A percentile compares a stretch with the other conserved stretches of the same genome.
These are phyloP conservation scores for Citrus sp. DNA, from an alignment of 345 rosid species.

Conservation along the genomic window DNA sequence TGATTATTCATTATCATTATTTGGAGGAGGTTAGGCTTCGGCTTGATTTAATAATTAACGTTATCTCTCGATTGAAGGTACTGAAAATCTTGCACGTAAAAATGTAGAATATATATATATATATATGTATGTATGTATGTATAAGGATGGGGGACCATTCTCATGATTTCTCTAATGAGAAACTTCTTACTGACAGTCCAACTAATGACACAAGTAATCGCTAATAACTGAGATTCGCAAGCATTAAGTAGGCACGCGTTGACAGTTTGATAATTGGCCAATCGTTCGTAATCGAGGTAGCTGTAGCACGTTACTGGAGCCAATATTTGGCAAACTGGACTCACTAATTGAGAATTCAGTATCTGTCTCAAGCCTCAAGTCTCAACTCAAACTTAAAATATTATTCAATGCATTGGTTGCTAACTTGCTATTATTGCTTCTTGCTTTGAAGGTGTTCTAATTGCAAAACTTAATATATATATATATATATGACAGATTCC, in stretches of 20 bases:
- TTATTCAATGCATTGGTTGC: neutral
- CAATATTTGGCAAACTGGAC: neutral
- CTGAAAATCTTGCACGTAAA: slow-evolving; percentile 1
- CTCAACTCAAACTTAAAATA: neutral
- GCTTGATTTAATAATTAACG: neutral
- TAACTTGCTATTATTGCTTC: neutral
- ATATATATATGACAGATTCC: no score
- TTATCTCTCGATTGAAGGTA: neutral
- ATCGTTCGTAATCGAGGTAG: neutral
- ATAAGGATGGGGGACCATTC: neutral
- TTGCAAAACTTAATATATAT: no score
- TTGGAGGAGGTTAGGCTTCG: neutral
- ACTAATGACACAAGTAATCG: neutral
- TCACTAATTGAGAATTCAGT: neutral
- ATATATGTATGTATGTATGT: no score
- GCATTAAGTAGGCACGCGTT: slow-evolving; percentile 1
- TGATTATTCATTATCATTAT: neutral
- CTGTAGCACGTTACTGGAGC: neutral
- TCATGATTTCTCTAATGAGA: neutral
- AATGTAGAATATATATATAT: no score
- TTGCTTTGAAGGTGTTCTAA: neutral
- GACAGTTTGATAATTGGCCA: slow-evolving; percentile 7
- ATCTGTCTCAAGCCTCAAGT: neutral
- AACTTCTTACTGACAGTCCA: slow-evolving; percentile 5
- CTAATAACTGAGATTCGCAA: slow-evolving; percentile 11